These are phyloP conservation scores for Fusarium tanahbumbuense DNA, from an alignment of 2,329 filamentous ascomycete species.

Conservation along the genomic window DNA sequence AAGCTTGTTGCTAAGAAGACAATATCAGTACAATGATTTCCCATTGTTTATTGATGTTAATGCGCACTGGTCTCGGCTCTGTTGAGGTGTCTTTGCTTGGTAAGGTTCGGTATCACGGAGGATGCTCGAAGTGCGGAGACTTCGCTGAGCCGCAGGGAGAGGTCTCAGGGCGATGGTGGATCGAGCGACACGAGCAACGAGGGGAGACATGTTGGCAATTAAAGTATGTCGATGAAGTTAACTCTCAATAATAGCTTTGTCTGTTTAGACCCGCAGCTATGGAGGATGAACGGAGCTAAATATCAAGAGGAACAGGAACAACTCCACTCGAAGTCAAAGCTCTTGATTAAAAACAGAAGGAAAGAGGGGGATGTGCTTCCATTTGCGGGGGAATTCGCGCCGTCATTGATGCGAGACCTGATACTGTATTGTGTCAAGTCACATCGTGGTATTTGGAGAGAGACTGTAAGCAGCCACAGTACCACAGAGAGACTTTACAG, in stretches of 20 bases:
- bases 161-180: constrained; percentile 24
- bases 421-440: constrained; percentile 14
- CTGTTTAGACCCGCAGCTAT: constrained; percentile 8
- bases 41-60: rapidly evolving
- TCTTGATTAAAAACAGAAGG: constrained; percentile 23
- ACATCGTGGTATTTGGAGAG: constrained; percentile 32
- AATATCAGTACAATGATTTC: not conserved
- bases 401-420: constrained; percentile 34
- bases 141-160: constrained; percentile 32
- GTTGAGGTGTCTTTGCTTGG: constrained; percentile 30
- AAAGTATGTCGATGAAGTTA: not conserved
- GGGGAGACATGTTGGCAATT: constrained; percentile 19
- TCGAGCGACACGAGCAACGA: constrained; percentile 19
- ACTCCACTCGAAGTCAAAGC: constrained; percentile 16
- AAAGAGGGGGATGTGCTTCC: not conserved
- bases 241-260: not conserved
- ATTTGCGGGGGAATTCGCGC: constrained; percentile 32
- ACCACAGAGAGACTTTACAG: constrained; percentile 20
- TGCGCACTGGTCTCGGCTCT: constrained; percentile 28
- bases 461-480: constrained; percentile 15
- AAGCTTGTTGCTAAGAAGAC: constrained; percentile 27
- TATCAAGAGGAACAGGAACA: constrained; percentile 16
- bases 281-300: constrained; percentile 18
- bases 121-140: constrained; percentile 34
- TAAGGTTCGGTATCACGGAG: constrained; percentile 33